phyloP scores from a whole-genome alignment of 73 alveolate genomes.

The Blepharisma stoltei region DNA sequence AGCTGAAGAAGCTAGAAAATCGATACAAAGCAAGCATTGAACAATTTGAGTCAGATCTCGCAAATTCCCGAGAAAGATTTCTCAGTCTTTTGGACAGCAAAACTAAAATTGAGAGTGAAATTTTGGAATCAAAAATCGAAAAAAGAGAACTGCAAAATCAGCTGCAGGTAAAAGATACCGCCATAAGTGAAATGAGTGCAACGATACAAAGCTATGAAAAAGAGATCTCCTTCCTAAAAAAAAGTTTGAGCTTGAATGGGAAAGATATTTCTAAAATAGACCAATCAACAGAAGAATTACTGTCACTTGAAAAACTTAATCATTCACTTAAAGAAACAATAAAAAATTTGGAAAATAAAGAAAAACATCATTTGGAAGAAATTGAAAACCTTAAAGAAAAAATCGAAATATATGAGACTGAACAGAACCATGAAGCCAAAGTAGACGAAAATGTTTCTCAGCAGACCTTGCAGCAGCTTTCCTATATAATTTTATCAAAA shows the following conservation, averaged over 20 bases:
- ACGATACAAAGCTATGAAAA: background rate
- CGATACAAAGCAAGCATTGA: slow-evolving; percentile 2
- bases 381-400: background rate
- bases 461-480: background rate
- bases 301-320: background rate
- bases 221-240: background rate
- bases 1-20: background rate
- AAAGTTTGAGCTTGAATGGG: background rate
- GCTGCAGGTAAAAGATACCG: background rate
- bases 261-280: background rate
- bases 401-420: background rate
- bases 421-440: background rate
- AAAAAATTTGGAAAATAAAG: too few relatives aligned
- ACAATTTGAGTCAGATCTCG: background rate
- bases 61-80: slow-evolving; percentile 8
- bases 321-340: too few relatives aligned
- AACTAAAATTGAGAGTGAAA: background rate
- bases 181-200: background rate
- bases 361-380: background rate
- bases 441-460: background rate
- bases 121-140: background rate
- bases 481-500: slow-evolving; percentile 4
- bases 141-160: background rate
- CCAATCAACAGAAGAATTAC: background rate
- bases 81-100: background rate